Percentiles rank a stretch among this genome's conserved stretches.
Conservation (phyloP, 192 early-diverging fungal genomes). For the Coemansia erecta region DNA sequence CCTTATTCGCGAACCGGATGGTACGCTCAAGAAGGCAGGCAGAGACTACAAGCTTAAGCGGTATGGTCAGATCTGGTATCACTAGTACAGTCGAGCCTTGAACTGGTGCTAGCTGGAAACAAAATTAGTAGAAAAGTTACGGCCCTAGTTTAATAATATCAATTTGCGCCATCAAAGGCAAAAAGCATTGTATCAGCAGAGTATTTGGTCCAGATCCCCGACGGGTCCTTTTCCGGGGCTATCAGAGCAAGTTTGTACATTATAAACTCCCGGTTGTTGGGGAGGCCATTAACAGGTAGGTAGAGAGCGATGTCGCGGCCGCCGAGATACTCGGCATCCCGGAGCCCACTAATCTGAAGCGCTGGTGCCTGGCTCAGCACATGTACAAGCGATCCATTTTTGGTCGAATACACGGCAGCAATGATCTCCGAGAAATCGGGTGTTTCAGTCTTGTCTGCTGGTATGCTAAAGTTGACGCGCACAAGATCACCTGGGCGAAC, state of each 20-base stretch:
- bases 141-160: not conserved
- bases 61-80: conserved; percentile 41
- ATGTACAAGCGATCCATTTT: conserved; percentile 27
- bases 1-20: conserved; percentile 60
- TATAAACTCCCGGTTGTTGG: conserved; percentile 8
- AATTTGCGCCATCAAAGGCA: conserved; percentile 24
- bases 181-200: conserved; percentile 38
- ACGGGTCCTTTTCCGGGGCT: conserved; percentile 23
- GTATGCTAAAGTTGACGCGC: conserved; percentile 18
- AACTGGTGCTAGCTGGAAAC: not conserved
- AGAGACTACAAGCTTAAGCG: conserved; percentile 52
- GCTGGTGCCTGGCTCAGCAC: conserved; percentile 20
- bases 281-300: conserved; percentile 19
- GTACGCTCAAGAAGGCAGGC: conserved; percentile 53
- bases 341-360: conserved; percentile 9
- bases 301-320: conserved; percentile 8
- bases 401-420: conserved; percentile 31
- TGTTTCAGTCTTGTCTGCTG: not conserved
- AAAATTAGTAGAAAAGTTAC: not conserved
- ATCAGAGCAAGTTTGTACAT: conserved; percentile 36
- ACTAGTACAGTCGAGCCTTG: conserved; percentile 8
- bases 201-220: conserved; percentile 20
- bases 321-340: conserved; percentile 6
- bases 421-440: conserved; percentile 19
- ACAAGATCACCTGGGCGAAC: conserved; percentile 31